A percentile compares a stretch with the other conserved stretches of the same genome.
Conservation (phyloP, 2,329 filamentous ascomycete species). For the Colletotrichum tamarilloi region DNA sequence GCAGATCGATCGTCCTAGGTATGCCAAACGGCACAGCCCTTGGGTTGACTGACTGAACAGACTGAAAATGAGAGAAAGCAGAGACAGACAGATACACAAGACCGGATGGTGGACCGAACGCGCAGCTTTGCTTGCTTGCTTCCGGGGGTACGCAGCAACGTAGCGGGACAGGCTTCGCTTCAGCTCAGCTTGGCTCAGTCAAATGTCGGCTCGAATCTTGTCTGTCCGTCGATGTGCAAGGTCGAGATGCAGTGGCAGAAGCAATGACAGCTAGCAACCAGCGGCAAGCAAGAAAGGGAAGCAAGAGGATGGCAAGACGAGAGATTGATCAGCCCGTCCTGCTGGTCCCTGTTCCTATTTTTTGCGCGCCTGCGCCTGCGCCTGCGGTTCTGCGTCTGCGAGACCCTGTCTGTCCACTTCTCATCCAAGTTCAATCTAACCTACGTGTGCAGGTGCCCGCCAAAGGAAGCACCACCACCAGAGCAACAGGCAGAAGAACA, state of each 20-base stretch:
- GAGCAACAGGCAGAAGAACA: slow-evolving; percentile 31
- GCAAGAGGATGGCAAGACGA: slow-evolving; percentile 28
- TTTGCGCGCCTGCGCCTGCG: slow-evolving; percentile 21
- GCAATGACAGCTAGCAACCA: slow-evolving; percentile 8
- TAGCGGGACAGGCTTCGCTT: slow-evolving; percentile 1
- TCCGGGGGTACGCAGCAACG: background rate
- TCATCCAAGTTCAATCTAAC: slow-evolving; percentile 27
- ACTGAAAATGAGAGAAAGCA: slow-evolving; percentile 16
- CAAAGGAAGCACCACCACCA: slow-evolving; percentile 23
- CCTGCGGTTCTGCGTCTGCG: slow-evolving; percentile 11
- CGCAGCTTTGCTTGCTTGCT: slow-evolving; percentile 13
- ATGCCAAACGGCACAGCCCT: slow-evolving; percentile 20
- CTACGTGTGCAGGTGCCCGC: slow-evolving; percentile 18
- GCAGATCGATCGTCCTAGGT: background rate
- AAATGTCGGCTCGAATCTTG: background rate
- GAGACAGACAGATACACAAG: slow-evolving; percentile 15
- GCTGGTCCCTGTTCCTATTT: slow-evolving; percentile 33
- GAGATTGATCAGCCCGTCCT: slow-evolving; percentile 22
- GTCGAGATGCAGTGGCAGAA: slow-evolving; percentile 10
- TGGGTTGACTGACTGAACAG: slow-evolving; percentile 26
- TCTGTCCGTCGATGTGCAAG: slow-evolving; percentile 12
- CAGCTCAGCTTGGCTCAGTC: slow-evolving; percentile 5
- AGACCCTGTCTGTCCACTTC: slow-evolving; percentile 31
- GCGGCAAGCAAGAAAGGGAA: slow-evolving; percentile 20
- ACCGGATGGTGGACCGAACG: slow-evolving; percentile 17